Evolutionary conservation across 768 basidiomycete species (phyloP).

Genomic region (Termitomyces sp.): DNA sequence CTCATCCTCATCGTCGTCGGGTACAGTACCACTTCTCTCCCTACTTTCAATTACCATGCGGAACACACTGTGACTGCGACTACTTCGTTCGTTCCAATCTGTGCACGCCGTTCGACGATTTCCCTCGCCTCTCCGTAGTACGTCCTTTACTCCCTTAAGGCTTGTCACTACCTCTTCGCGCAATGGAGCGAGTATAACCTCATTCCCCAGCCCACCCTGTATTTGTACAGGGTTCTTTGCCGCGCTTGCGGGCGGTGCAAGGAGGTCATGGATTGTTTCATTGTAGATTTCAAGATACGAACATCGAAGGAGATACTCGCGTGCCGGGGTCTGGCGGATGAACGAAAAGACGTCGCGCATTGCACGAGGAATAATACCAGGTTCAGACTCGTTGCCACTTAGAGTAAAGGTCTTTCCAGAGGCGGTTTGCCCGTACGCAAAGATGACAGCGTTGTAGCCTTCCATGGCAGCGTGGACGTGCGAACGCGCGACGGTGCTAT

Average conservation of each 20-base stretch:
- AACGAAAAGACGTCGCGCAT: constrained; percentile 88
- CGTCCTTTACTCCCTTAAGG: constrained; percentile 77
- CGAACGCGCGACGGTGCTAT: constrained; percentile 66
- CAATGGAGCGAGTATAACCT: constrained; percentile 67
- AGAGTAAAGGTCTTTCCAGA: constrained; percentile 57
- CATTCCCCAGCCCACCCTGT: constrained; percentile 53
- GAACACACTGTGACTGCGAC: constrained; percentile 92
- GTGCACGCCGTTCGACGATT: constrained; percentile 89
- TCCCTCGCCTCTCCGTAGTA: constrained; percentile 80
- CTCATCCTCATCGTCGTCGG: constrained; percentile 34
- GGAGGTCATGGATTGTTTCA: constrained; percentile 79
- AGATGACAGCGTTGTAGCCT: constrained; percentile 93
- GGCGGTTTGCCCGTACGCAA: constrained; percentile 89
- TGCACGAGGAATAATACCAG: constrained; percentile 91
- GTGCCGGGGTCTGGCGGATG: constrained; percentile 68
- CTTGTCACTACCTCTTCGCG: constrained; percentile 93
- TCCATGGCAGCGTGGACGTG: constrained; percentile 93
- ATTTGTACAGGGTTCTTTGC: constrained; percentile 64
- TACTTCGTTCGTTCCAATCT: constrained; percentile 98
- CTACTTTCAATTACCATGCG: constrained; percentile 88
- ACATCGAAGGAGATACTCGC: constrained; percentile 93
- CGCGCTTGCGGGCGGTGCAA: constrained; percentile 58
- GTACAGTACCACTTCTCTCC: constrained; percentile 40
- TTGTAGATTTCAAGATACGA: constrained; percentile 99
- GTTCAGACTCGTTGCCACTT: constrained; percentile 74